These are phyloP conservation scores for Chrysoporthe puriensis DNA, from an alignment of 2,329 filamentous ascomycete species.

Conservation along the genomic window DNA sequence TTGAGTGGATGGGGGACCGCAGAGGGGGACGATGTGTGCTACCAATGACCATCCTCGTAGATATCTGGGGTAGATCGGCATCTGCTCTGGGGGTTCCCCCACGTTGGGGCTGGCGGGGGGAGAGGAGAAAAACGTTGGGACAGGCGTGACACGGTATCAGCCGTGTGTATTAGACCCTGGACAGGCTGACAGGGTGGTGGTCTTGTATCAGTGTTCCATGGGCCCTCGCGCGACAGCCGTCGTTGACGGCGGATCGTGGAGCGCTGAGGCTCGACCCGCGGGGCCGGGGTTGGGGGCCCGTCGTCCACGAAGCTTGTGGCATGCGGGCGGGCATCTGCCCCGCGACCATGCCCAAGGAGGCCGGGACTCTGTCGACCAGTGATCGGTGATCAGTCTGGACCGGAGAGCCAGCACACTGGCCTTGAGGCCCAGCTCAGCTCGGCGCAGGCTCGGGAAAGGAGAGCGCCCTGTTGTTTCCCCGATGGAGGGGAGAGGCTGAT, in stretches of 20 bases:
- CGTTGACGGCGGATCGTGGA: not conserved
- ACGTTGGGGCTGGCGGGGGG: not conserved
- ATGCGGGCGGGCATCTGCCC: too few species aligned
- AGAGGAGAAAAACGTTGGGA: not conserved
- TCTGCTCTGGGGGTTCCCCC: not conserved
- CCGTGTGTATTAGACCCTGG: not conserved
- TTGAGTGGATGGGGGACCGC: not conserved
- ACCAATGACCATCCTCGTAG: not conserved
- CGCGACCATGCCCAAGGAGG: too few species aligned
- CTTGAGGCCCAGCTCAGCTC: not conserved
- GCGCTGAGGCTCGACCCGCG: slow-evolving; percentile 9
- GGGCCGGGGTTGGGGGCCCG: slow-evolving; percentile 1
- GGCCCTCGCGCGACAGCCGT: not conserved
- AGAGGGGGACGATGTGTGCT: not conserved
- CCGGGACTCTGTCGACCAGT: too few species aligned
- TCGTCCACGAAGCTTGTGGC: too few species aligned
- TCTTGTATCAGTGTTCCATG: slow-evolving; percentile 1
- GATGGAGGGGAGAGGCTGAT: not conserved
- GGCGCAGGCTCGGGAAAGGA: not conserved
- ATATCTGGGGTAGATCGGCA: slow-evolving; percentile 2
- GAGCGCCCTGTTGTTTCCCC: not conserved
- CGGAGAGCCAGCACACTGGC: too few species aligned
- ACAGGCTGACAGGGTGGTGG: not conserved
- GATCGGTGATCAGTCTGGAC: too few species aligned
- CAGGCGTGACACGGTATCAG: not conserved